These are phyloP conservation scores for Exophiala aquamarina DNA, from an alignment of 2,329 filamentous ascomycete genomes.

Conservation along the genomic window DNA sequence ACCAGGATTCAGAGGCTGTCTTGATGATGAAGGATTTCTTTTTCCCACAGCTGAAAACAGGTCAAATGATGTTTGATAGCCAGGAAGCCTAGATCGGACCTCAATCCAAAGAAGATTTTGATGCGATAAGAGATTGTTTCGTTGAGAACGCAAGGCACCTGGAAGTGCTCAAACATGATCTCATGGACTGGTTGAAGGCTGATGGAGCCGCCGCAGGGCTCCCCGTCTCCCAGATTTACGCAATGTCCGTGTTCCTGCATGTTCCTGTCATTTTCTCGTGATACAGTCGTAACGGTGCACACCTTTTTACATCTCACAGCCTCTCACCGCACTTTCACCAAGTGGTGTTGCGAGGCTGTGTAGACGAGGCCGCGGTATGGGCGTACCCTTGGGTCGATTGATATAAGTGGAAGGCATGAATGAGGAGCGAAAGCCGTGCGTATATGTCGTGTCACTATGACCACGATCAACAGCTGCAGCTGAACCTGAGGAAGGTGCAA, in stretches of 20 bases:
- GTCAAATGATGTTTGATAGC: no score
- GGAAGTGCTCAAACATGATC: conserved; percentile 4
- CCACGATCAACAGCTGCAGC: not conserved
- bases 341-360: not conserved
- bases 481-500: not conserved
- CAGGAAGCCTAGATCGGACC: conserved; percentile 4
- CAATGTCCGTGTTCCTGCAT: not conserved
- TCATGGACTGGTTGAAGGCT: conserved; percentile 2
- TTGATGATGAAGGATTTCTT: no score
- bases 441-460: not conserved
- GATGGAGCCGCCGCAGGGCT: not conserved
- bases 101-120: conserved; percentile 4
- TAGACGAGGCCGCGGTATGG: not conserved
- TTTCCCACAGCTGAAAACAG: no score
- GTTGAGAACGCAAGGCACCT: conserved; percentile 1
- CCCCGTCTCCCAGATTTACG: not conserved
- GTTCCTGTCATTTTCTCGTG: not conserved
- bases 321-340: not conserved
- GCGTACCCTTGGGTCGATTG: not conserved
- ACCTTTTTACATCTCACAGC: not conserved
- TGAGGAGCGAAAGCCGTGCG: not conserved
- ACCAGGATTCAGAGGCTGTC: no score
- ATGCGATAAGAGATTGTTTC: conserved; percentile 3
- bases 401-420: not conserved
- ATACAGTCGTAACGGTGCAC: not conserved